These are phyloP conservation scores for Penicillium corylophilum DNA, from an alignment of 2,329 filamentous ascomycete genomes.

Conservation along the genomic window DNA sequence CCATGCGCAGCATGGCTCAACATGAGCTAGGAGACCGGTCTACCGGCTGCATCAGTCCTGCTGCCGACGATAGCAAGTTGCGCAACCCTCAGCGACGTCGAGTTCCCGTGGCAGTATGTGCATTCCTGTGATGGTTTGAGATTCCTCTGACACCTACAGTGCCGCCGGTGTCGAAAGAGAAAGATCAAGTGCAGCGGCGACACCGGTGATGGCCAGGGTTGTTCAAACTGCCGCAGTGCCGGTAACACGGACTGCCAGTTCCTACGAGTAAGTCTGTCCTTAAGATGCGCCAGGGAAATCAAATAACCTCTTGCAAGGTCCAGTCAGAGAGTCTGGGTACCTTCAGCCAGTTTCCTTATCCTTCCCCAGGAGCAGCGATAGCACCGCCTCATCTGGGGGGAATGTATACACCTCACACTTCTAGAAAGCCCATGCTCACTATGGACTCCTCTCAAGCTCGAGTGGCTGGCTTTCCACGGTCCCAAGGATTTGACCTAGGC, in stretches of 20 bases:
- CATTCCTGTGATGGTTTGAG: background rate
- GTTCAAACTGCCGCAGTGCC: slow-evolving; percentile 76
- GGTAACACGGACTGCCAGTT: slow-evolving; percentile 69
- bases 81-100: slow-evolving; percentile 47
- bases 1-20: slow-evolving; percentile 25
- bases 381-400: slow-evolving; percentile 20
- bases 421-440: slow-evolving; percentile 15
- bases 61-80: slow-evolving; percentile 38
- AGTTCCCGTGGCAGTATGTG: slow-evolving; percentile 53
- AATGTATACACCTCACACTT: slow-evolving; percentile 18
- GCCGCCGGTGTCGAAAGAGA: slow-evolving; percentile 81
- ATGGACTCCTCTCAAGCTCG: slow-evolving; percentile 19
- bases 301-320: slow-evolving; percentile 26
- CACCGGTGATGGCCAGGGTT: slow-evolving; percentile 71
- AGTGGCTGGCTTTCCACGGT: slow-evolving; percentile 19
- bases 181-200: slow-evolving; percentile 96
- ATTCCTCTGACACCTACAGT: slow-evolving; percentile 54
- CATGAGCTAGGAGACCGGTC: slow-evolving; percentile 25
- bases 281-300: background rate
- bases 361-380: slow-evolving; percentile 16
- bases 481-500: slow-evolving; percentile 29
- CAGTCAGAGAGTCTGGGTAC: slow-evolving; percentile 15
- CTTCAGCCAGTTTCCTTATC: slow-evolving; percentile 33
- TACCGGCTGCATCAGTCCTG: slow-evolving; percentile 20
- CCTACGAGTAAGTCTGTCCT: slow-evolving; percentile 61